Conservation (phyloP, 495 filamentous ascomycete genomes). For the Parachaetomium inaequale region DNA sequence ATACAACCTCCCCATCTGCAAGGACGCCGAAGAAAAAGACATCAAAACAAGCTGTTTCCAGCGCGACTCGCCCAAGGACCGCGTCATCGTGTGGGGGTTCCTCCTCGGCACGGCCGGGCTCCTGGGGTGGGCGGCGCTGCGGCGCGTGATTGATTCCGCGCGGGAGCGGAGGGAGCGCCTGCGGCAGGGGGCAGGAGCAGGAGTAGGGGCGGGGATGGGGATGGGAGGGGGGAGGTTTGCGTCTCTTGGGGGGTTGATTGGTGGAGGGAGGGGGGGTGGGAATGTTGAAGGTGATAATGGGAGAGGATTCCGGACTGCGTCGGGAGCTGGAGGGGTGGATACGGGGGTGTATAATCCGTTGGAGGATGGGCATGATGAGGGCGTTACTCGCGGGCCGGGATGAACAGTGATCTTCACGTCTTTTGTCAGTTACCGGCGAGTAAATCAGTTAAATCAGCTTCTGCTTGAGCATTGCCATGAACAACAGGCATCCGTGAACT, state of each 20-base stretch:
- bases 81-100: constrained; percentile 89
- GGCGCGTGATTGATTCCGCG: constrained; percentile 23
- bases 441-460: too few species aligned
- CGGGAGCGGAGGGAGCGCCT: not conserved
- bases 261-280: not conserved
- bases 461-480: not conserved
- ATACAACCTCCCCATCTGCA: constrained; percentile 82
- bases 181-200: not conserved
- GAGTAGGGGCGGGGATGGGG: not conserved
- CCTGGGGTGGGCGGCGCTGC: constrained; percentile 72
- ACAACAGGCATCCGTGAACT: too few species aligned
- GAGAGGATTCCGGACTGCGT: not conserved
- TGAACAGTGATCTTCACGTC: not conserved
- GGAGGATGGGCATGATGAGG: constrained; percentile 6
- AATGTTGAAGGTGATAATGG: not conserved
- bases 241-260: not conserved
- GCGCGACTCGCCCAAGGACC: constrained; percentile 83
- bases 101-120: constrained; percentile 81
- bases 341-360: constrained; percentile 25
- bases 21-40: constrained; percentile 78
- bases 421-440: too few species aligned
- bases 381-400: not conserved
- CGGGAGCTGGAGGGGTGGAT: not conserved
- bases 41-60: constrained; percentile 91
- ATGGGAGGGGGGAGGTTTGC: not conserved